Conservation (phyloP, 2,329 filamentous ascomycete genomes). For the Ceratocystis papillata region DNA sequence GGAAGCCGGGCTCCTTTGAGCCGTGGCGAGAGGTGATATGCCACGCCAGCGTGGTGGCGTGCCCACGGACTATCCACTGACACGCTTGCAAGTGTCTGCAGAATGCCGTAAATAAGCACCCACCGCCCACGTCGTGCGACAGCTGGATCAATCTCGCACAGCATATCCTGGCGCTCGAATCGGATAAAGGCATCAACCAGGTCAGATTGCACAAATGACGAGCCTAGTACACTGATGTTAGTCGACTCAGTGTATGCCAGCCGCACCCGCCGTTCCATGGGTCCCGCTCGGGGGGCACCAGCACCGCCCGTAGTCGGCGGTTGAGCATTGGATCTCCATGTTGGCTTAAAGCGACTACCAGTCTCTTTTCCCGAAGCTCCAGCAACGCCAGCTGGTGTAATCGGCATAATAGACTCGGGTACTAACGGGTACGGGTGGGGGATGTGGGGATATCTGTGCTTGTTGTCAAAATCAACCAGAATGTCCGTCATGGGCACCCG, state of each 20-base stretch:
- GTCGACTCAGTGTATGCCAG: constrained; percentile 50
- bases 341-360: constrained; percentile 14
- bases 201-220: constrained; percentile 41
- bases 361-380: constrained; percentile 7
- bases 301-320: not conserved
- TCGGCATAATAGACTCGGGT: constrained; percentile 41
- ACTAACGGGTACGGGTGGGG: constrained; percentile 57
- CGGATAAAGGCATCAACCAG: constrained; percentile 46
- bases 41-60: constrained; percentile 42
- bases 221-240: constrained; percentile 47
- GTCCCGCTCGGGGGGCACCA: constrained; percentile 27
- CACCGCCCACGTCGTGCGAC: constrained; percentile 49
- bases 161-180: constrained; percentile 46
- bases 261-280: constrained; percentile 42
- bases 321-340: constrained; percentile 28
- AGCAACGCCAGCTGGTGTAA: not conserved
- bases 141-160: constrained; percentile 43
- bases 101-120: constrained; percentile 49
- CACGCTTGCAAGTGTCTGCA: constrained; percentile 50
- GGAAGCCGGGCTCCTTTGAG: constrained; percentile 43
- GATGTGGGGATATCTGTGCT: constrained; percentile 52
- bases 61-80: constrained; percentile 47
- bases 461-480: constrained; percentile 54
- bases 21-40: constrained; percentile 47
- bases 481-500: constrained; percentile 57